Conservation (phyloP, 2,329 filamentous ascomycete species). For the Fusarium tupiense region DNA sequence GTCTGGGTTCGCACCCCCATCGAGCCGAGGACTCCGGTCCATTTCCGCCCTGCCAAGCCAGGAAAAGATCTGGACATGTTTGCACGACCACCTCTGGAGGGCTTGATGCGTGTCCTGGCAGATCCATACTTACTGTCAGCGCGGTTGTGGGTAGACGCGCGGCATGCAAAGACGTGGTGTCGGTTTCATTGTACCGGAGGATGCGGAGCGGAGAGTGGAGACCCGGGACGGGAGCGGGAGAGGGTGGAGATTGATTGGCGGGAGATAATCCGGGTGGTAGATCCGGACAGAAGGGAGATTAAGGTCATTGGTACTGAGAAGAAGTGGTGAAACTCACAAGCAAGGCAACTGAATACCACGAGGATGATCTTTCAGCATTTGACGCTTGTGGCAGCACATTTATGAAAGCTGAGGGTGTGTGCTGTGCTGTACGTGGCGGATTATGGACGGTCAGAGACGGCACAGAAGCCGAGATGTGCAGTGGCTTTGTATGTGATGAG, state of each 20-base stretch:
- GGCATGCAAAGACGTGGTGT: constrained; percentile 54
- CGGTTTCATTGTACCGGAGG: constrained; percentile 49
- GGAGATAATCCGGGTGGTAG: constrained; percentile 44
- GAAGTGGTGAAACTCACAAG: constrained; percentile 14
- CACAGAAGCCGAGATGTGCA: constrained; percentile 23
- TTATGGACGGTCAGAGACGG: constrained; percentile 28
- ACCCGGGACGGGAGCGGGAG: constrained; percentile 7
- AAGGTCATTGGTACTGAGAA: constrained; percentile 32
- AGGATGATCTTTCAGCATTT: background rate
- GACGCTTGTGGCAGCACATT: constrained; percentile 9
- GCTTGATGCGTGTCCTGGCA: constrained; percentile 53
- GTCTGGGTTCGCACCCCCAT: constrained; percentile 30
- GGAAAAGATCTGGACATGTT: constrained; percentile 36
- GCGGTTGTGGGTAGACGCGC: constrained; percentile 49
- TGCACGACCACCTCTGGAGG: constrained; percentile 44
- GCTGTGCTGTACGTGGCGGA: constrained; percentile 22
- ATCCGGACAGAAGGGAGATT: constrained; percentile 43
- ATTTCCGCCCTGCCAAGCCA: constrained; percentile 9
- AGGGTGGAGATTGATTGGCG: constrained; percentile 46
- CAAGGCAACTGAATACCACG: background rate
- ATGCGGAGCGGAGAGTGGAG: constrained; percentile 21
- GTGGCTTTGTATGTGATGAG: constrained; percentile 3
- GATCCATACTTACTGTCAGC: constrained; percentile 57
- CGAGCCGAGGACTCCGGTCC: constrained; percentile 12
- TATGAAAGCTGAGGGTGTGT: constrained; percentile 17